Base-by-base conservation (phyloP, 179 eudicot species). In the Beta lomatogona region DNA sequence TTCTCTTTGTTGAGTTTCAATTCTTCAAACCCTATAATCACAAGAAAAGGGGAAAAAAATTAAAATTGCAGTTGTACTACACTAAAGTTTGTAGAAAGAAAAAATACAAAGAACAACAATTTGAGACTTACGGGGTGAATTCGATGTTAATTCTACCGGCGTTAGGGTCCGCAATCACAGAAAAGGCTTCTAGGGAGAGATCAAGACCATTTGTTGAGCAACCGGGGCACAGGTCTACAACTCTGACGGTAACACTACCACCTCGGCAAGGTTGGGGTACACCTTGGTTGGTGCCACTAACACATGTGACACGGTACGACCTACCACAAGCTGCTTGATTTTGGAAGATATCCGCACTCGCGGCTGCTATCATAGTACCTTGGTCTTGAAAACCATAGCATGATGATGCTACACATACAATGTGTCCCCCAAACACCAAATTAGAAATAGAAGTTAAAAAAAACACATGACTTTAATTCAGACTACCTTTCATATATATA, bases 321-420 rank as follows among this genome's bases (percentile, higher is more conserved):
- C 76, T 79, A 7, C 91, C 93, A 21, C 93, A 89, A 0, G 85
- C 86, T 19, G 88, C 90, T 71, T 82, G 79, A 36, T 79, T 80
- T n/a, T 82, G 81, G 81, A 84, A 91, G n/a, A 89, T 57, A 0
- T 85, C 77, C 7, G 84, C 86, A 54, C 92, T 91, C 0, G 85
- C 93, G 21, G 93, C 92, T 8, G 90, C 91, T 67, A 91, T 91
- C 89, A 88, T 88, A 2, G 85, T 85, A 0, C 91, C 93, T 0
- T 74, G 8, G 64, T 78, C 60, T 2, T 46, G 2, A 52, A 45
- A 46, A 0, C 91, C 91, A 73, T 88, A 88, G 69, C 93, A 89
- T 44, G 92, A 84, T 13, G 92, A 89, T 44, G 92, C 92, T 89
- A 45, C 54, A n/a, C n/a, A n/a, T n/a, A 44, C 6, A 18, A 28